Evolutionary conservation across 2,329 filamentous ascomycete genomes (phyloP).

Genomic region (Verticillium klebahnii): DNA sequence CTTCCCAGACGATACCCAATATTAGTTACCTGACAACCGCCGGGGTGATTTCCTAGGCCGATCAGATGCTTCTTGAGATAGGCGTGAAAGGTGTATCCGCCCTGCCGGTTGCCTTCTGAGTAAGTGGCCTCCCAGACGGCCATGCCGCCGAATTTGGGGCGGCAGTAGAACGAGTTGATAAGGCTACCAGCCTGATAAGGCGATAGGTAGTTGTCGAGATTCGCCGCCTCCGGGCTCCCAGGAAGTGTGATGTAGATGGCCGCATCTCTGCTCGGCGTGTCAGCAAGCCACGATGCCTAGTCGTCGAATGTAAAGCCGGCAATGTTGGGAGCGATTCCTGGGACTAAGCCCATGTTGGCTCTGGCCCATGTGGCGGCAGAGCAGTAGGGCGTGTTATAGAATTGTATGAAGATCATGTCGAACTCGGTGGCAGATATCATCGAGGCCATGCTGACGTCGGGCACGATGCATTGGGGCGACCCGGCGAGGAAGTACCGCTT

Average conservation of each 20-base stretch:
- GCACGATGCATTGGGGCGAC: conserved; percentile 39
- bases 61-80: conserved; percentile 1
- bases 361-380: conserved; percentile 20
- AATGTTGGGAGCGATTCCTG: conserved; percentile 11
- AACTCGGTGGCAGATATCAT: conserved; percentile 34
- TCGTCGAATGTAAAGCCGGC: conserved; percentile 24
- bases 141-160: conserved; percentile 21
- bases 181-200: conserved; percentile 15
- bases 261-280: conserved; percentile 18
- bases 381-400: conserved; percentile 42
- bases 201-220: conserved; percentile 16
- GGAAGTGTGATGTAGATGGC: conserved; percentile 26
- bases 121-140: conserved; percentile 25
- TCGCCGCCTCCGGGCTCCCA: conserved; percentile 18
- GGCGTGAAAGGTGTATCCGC: background rate
- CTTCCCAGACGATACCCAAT: background rate
- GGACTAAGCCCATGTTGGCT: conserved; percentile 19
- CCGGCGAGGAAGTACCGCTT: conserved; percentile 38
- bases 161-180: conserved; percentile 19
- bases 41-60: background rate
- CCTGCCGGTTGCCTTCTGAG: conserved; percentile 7
- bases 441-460: conserved; percentile 31
- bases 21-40: background rate
- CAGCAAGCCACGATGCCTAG: conserved; percentile 20
- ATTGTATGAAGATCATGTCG: conserved; percentile 39